Base-by-base conservation (phyloP, 2,329 filamentous ascomycete genomes). In the Calonectria montana region DNA sequence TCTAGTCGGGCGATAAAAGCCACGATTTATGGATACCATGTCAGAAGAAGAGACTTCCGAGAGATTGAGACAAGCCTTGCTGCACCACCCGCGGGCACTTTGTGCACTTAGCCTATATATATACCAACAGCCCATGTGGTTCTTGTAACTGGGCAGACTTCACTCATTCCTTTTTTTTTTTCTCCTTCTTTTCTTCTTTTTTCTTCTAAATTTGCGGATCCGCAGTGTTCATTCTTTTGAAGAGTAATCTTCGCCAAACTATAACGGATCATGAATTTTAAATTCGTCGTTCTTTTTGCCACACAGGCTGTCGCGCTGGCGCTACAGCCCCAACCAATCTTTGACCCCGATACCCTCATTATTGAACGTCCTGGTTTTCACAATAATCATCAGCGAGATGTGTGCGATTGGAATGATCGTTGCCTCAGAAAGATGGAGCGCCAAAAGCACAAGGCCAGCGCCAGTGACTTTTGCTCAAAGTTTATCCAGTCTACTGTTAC, bases 191-290 rank as follows among this genome's bases (percentile, higher is more conserved):
- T 23, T 37, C n/a, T n/a, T n/a, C n/a, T 57, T 25, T 9, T 6
- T 29, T 50, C 8, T 53, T 59, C 37, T 35, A 35, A 23, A 59
- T 16, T 21, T 21, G 53, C 31, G 21, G 31, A 23, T 59, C 35
- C 53, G 13, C 35, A 39, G 31, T 41, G 39, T 23, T 57, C 53
- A 57, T 37, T 57, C 10, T 35, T 35, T 35, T 35, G 10, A 57
- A 16, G 27, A 39, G 9, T 9, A 2, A 10, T 59, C 5, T 39
- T 16, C 12, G 18, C 25, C 35, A 5, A 35, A 4, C 35, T 27
- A 39, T 59, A 16, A 25, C 21, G 53, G 53, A 59, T 39, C 53
- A 59, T 59, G 53, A 59, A 59, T 59, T 59, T 59, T 21, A 59
- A 59, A 59, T 21, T 39, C 35, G 53, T 59, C 53, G 6, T 59